Conservation (phyloP, 164 flowering plant species). For the Piper betle region DNA sequence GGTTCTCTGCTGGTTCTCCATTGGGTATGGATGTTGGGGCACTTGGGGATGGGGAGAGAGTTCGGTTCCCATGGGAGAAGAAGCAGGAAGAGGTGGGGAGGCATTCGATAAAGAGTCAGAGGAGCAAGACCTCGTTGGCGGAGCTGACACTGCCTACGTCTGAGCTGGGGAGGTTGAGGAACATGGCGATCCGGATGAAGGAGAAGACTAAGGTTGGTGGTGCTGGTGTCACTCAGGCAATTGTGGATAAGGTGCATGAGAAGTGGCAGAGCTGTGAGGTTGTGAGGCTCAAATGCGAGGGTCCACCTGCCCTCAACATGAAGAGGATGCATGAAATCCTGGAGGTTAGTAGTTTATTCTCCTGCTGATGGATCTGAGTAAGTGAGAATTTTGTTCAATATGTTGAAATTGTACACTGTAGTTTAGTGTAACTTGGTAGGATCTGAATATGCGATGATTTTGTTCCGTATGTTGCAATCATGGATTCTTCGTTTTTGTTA, state of each 20-base stretch:
- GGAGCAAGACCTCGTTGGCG: slow-evolving; percentile 47
- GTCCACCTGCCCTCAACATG: slow-evolving; percentile 78
- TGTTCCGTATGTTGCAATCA: too few species aligned
- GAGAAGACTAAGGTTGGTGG: slow-evolving; percentile 52
- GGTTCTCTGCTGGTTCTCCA: slow-evolving; percentile 47
- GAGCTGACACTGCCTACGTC: slow-evolving; percentile 65
- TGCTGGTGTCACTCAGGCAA: slow-evolving; percentile 56
- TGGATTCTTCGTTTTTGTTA: too few species aligned
- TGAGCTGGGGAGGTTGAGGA: slow-evolving; percentile 72
- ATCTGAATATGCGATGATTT: too few species aligned
- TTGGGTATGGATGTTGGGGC: slow-evolving; percentile 27
- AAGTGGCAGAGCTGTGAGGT: slow-evolving; percentile 71
- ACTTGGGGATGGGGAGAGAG: slow-evolving; percentile 30
- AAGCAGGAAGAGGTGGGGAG: slow-evolving; percentile 16
- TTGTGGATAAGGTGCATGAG: slow-evolving; percentile 68
- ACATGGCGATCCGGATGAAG: slow-evolving; percentile 44
- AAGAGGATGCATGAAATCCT: slow-evolving; percentile 83
- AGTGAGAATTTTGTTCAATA: slow-evolving; percentile 79
- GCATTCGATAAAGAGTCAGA: slow-evolving; percentile 20
- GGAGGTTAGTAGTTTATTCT: slow-evolving; percentile 43
- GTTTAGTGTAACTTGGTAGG: slow-evolving; percentile 4
- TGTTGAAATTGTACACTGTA: slow-evolving; percentile 91
- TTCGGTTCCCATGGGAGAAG: slow-evolving; percentile 80
- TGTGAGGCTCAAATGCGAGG: slow-evolving; percentile 71
- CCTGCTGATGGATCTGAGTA: slow-evolving; percentile 34